Evolutionary conservation across 768 basidiomycete genomes (phyloP), one percentile per base, ranked within the genome.

Genomic region (Suillus cothurnatus): DNA sequence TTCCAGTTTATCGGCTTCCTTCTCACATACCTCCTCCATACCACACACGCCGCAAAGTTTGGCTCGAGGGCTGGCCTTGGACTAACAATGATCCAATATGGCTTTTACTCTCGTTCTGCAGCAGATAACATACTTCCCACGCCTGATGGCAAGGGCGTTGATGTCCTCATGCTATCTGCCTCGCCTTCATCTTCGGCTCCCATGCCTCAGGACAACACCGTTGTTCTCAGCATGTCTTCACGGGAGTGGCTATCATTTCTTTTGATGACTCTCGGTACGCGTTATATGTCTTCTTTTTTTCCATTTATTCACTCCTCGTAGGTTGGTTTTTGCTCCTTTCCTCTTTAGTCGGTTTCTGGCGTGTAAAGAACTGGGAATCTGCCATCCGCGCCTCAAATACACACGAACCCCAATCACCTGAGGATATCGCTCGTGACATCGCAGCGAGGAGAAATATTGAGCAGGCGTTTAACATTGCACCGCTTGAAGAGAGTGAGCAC

Each of bases 1-100:
- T 99, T 99, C 90, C 95, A 98, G 79, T 96, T 98, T 76, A 85
- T 97, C 71, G 96, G 94, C 61, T 95, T 93, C 83, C 77, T 92
- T 65, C 85, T 99, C 79, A 97, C 96, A 1, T 97, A 95, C 72
- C 88, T 98, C 70, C 88, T 99, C 3, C 91, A 93, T 78, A 89
- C 89, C 15, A 91, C 95, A 1, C 96, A 99, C 73, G 94, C 97
- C 0, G 93, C 91, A 66, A 96, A 95, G 76, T 93, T 86, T 73
- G 97, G 97, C 59, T 94, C 94, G 19, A 90, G 94, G 52, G 95
- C 94, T 0, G 97, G 97, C 36, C 87, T 99, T n/a, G 97, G 97
- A 21, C 83, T 97, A 70, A 99, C 94, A 0, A 81, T 98, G 66
- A 96, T 98, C 68, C 97, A 98, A 72, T 94, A 90, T 70, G 97